Percentiles rank a stretch among this genome's conserved stretches.
Conservation (phyloP, 108 stramenopile species). For the Nitzschia sp. region DNA sequence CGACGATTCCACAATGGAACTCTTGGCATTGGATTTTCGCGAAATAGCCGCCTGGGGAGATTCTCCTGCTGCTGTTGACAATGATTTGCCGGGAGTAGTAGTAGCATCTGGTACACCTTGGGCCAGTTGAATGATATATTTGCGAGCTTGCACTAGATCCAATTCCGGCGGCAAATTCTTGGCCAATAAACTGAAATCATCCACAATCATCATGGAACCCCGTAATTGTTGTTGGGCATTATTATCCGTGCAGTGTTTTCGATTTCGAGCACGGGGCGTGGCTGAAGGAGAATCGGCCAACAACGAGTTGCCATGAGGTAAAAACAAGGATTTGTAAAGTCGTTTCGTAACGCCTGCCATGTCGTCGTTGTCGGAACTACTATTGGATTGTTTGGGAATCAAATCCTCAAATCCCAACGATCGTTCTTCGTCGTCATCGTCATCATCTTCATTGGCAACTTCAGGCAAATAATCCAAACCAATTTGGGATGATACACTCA, state of each 20-base stretch:
- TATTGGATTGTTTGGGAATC: neutral
- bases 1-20: conserved; percentile 3
- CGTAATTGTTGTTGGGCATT: no score
- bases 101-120: neutral
- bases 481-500: neutral
- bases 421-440: neutral
- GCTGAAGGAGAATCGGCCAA: neutral
- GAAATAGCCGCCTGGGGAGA: neutral
- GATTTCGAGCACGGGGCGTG: neutral
- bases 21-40: neutral
- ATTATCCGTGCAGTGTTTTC: neutral
- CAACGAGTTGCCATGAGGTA: neutral
- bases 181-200: conserved; percentile 6
- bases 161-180: conserved; percentile 16
- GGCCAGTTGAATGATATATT: conserved; percentile 16
- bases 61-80: neutral
- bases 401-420: conserved; percentile 10
- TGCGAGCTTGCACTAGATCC: conserved; percentile 9
- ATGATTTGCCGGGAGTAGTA: neutral
- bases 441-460: neutral
- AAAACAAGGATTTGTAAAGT: conserved; percentile 4
- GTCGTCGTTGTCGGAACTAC: neutral
- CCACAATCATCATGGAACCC: neutral
- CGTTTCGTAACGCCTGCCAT: neutral
- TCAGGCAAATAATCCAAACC: neutral